Conservation (phyloP, 805 yeast species). For the Saccharomyces kudriavzevii region DNA sequence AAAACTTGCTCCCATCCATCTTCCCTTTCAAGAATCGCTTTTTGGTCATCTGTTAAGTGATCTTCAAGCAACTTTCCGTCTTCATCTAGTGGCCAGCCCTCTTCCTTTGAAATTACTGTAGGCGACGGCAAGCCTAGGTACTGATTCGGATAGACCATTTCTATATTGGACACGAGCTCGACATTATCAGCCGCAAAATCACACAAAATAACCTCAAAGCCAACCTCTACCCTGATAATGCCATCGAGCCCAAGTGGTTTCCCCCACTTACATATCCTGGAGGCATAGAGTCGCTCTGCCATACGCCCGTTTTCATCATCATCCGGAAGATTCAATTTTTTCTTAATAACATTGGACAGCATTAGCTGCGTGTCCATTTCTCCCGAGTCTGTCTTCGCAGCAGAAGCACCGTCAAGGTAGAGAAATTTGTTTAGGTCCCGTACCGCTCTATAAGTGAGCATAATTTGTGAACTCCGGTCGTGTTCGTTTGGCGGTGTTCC, state of each 20-base stretch:
- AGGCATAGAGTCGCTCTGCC: conserved; percentile 41
- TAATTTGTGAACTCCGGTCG: not conserved
- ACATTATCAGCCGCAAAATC: conserved; percentile 43
- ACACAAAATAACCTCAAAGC: conserved; percentile 55
- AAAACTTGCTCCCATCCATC: conserved; percentile 18
- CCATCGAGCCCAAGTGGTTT: conserved; percentile 50
- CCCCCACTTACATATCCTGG: conserved; percentile 48
- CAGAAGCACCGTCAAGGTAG: conserved; percentile 60
- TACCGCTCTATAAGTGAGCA: conserved; percentile 39
- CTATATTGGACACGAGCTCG: conserved; percentile 39
- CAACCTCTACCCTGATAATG: conserved; percentile 48
- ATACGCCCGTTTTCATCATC: conserved; percentile 20
- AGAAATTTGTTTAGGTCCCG: conserved; percentile 43
- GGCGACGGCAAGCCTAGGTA: conserved; percentile 35
- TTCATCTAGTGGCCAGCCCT: conserved; percentile 28
- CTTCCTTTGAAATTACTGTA: conserved; percentile 15
- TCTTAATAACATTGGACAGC: conserved; percentile 29
- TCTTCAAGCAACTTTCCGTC: conserved; percentile 15
- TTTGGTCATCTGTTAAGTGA: conserved; percentile 18
- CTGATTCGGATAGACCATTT: conserved; percentile 33
- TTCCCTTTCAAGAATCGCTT: conserved; percentile 17
- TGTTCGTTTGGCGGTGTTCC: not conserved
- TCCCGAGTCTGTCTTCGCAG: conserved; percentile 49
- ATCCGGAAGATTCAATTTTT: conserved; percentile 7
- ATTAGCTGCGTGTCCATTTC: conserved; percentile 53